Conservation (phyloP, 2,329 filamentous ascomycete genomes). For the Grosmannia serpens region DNA sequence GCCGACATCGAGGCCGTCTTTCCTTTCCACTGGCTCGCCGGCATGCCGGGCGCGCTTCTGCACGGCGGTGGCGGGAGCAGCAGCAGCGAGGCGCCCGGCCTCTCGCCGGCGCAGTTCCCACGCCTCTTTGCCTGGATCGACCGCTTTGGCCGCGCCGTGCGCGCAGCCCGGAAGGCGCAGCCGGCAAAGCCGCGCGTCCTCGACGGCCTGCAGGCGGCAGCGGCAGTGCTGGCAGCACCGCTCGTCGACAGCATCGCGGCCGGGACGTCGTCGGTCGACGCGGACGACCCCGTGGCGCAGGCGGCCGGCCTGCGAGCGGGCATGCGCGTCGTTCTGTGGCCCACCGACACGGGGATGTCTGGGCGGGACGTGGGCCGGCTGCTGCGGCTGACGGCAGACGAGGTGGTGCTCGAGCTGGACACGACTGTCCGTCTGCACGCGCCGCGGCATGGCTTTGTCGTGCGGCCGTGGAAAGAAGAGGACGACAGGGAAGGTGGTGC, state of each 20-base stretch:
- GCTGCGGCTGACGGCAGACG: constrained; percentile 36
- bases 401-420: constrained; percentile 46
- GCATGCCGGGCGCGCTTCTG: constrained; percentile 43
- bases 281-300: constrained; percentile 31
- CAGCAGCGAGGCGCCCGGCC: constrained; percentile 9
- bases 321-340: constrained; percentile 45
- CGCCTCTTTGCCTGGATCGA: constrained; percentile 51
- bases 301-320: constrained; percentile 40
- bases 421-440: constrained; percentile 42
- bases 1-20: constrained; percentile 61
- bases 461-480: constrained; percentile 20
- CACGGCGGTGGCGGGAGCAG: not conserved
- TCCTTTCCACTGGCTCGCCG: constrained; percentile 54
- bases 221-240: constrained; percentile 29
- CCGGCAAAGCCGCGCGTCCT: constrained; percentile 22
- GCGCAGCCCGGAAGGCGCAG: constrained; percentile 25
- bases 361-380: constrained; percentile 47
- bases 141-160: constrained; percentile 43
- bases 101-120: constrained; percentile 44
- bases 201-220: constrained; percentile 41
- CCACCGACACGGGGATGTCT: constrained; percentile 48
- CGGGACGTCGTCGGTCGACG: not conserved
- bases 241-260: constrained; percentile 24
- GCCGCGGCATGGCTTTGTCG: constrained; percentile 47
- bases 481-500: not conserved